Conservation (phyloP, 2,329 filamentous ascomycete genomes). For the Aspergillus tanneri region DNA sequence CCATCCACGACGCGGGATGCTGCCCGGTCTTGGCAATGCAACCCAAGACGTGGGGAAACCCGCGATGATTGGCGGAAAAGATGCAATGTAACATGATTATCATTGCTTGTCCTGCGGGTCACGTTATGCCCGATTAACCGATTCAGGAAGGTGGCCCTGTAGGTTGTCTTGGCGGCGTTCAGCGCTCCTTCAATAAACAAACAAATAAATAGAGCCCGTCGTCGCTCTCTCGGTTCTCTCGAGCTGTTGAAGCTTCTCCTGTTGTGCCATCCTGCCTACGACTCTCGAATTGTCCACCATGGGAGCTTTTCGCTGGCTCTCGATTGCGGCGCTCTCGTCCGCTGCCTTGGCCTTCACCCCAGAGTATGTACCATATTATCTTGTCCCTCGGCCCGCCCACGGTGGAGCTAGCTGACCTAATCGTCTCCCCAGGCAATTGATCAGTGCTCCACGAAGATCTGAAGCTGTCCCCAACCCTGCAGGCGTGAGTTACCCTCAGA, state of each 20-base stretch:
- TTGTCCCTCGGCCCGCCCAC: background rate
- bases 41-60: constrained; percentile 7
- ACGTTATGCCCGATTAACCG: background rate
- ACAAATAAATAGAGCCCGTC: no score
- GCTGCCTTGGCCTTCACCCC: constrained; percentile 29
- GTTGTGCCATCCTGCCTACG: background rate
- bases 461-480: constrained; percentile 41
- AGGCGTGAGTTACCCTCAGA: constrained; percentile 32
- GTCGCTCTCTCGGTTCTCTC: background rate
- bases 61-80: background rate
- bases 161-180: background rate
- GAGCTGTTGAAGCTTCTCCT: background rate
- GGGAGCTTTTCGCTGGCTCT: constrained; percentile 27
- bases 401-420: background rate
- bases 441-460: constrained; percentile 39
- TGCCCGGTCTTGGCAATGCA: constrained; percentile 10
- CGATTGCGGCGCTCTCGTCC: constrained; percentile 24
- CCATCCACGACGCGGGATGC: background rate
- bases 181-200: background rate
- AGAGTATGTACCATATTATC: constrained; percentile 23
- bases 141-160: background rate
- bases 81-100: constrained; percentile 9
- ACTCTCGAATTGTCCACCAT: constrained; percentile 18
- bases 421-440: constrained; percentile 29
- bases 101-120: constrained; percentile 1